Conservation (phyloP, 1,139 yeast genomes). For the Geotrichum europaeum region DNA sequence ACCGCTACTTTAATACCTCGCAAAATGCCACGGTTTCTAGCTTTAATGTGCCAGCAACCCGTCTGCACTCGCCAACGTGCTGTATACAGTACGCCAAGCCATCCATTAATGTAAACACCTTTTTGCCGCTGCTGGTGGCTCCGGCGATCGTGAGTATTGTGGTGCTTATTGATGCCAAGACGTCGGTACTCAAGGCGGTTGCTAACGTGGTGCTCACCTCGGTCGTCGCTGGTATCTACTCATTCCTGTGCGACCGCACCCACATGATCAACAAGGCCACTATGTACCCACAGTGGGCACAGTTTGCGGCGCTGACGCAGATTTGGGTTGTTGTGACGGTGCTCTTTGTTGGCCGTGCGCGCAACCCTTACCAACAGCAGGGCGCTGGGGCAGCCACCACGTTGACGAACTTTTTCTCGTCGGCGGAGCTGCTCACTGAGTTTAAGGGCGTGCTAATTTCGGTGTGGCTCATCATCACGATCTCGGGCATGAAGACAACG, state of each 20-base stretch:
- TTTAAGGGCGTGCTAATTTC: slow-evolving; percentile 9
- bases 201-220: slow-evolving; percentile 1
- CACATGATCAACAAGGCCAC: slow-evolving; percentile 9
- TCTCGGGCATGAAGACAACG: slow-evolving; percentile 5
- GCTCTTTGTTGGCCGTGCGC: neutral
- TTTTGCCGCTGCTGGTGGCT: neutral
- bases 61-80: slow-evolving; percentile 10
- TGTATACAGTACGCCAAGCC: slow-evolving; percentile 11
- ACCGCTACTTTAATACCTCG: neutral
- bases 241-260: slow-evolving; percentile 14
- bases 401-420: neutral
- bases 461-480: slow-evolving; percentile 1
- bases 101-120: neutral
- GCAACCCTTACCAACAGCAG: neutral
- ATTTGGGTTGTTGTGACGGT: neutral
- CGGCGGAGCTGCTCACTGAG: neutral
- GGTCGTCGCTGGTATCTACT: slow-evolving; percentile 10
- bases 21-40: neutral
- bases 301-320: slow-evolving; percentile 6
- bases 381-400: neutral
- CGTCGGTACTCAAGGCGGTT: neutral
- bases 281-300: slow-evolving; percentile 7
- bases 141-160: neutral
- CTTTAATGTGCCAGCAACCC: neutral
- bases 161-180: neutral